phyloP scores from a whole-genome alignment of 139 green algal species.

The Micractinium conductrix region DNA sequence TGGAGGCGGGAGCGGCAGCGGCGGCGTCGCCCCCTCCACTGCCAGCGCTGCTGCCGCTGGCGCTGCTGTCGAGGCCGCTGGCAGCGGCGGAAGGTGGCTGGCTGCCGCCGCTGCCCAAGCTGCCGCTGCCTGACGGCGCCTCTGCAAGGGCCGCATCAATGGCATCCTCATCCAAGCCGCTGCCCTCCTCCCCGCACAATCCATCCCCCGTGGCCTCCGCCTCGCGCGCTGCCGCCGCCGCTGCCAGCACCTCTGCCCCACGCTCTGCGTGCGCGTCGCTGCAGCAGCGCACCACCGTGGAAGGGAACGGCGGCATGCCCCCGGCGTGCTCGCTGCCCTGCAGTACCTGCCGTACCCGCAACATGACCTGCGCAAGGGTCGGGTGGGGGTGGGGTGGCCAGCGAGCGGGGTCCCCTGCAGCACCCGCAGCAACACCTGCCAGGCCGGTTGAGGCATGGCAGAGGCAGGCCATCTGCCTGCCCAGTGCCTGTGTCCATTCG shows the following conservation, averaged over 20 bases:
- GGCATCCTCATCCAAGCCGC: not conserved
- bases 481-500: no score
- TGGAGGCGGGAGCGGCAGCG: no score
- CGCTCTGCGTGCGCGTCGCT: not conserved
- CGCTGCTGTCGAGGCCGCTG: not conserved
- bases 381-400: no score
- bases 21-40: no score
- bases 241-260: not conserved
- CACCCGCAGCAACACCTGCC: no score
- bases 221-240: not conserved
- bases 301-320: not conserved
- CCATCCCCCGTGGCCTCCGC: not conserved
- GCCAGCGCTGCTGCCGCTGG: not conserved
- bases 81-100: not conserved
- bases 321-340: not conserved
- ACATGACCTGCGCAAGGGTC: no score
- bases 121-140: not conserved
- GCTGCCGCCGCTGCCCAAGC: not conserved
- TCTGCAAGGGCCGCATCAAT: not conserved
- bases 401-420: no score
- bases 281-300: constrained; percentile 19
- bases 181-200: not conserved
- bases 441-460: no score
- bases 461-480: no score
- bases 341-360: constrained; percentile 9